These are phyloP conservation scores for Mycena albidolilacea DNA, from an alignment of 768 basidiomycete genomes.

Conservation along the genomic window DNA sequence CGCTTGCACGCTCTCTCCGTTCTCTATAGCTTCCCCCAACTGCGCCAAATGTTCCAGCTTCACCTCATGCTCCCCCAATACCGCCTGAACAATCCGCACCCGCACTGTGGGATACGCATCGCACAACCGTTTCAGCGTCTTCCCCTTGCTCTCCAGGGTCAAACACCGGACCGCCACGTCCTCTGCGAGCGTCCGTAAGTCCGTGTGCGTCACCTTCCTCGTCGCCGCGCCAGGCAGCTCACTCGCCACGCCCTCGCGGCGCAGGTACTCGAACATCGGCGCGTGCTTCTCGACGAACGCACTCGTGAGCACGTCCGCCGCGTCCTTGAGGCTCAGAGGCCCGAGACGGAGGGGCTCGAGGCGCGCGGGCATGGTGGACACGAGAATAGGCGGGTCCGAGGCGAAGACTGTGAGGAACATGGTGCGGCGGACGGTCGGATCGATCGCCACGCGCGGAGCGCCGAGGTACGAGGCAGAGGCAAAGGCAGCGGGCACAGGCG, in stretches of 20 bases:
- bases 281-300: slow-evolving; percentile 77
- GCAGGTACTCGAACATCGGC: slow-evolving; percentile 66
- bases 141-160: slow-evolving; percentile 78
- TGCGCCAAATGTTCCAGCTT: slow-evolving; percentile 57
- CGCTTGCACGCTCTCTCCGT: slow-evolving; percentile 23
- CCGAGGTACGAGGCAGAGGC: not conserved
- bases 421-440: slow-evolving; percentile 75
- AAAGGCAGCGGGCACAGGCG: slow-evolving; percentile 12
- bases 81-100: slow-evolving; percentile 58
- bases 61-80: slow-evolving; percentile 67
- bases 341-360: slow-evolving; percentile 69
- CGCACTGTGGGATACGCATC: slow-evolving; percentile 63
- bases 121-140: slow-evolving; percentile 72
- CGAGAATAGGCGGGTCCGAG: slow-evolving; percentile 38
- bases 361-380: slow-evolving; percentile 58
- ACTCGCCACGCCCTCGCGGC: slow-evolving; percentile 50
- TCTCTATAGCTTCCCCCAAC: slow-evolving; percentile 46
- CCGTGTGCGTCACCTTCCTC: slow-evolving; percentile 43
- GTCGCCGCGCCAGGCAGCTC: slow-evolving; percentile 36
- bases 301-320: slow-evolving; percentile 74
- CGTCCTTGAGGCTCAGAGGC: slow-evolving; percentile 71
- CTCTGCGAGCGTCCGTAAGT: slow-evolving; percentile 63
- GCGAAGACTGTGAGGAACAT: slow-evolving; percentile 82
- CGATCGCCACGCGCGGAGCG: slow-evolving; percentile 40
- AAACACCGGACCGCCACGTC: slow-evolving; percentile 75